Percentiles rank a stretch among this genome's conserved stretches.
These are phyloP conservation scores for Fusarium sterilihyphosum DNA, from an alignment of 2,329 filamentous ascomycete species.

Conservation along the genomic window DNA sequence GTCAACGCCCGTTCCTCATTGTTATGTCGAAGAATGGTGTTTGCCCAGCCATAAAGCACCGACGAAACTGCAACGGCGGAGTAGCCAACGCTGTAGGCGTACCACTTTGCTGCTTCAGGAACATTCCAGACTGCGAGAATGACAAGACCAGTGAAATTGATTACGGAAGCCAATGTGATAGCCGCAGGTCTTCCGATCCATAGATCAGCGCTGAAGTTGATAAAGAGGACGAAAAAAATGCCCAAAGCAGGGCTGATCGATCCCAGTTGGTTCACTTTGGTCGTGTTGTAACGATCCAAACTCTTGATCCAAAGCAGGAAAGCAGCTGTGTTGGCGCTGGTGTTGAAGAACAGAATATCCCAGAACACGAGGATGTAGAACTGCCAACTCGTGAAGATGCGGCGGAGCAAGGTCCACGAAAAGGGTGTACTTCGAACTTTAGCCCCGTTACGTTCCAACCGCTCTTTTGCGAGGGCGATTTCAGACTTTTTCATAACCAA, in stretches of 20 bases:
- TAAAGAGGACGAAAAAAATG: background rate
- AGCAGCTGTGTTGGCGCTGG: background rate
- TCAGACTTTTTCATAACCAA: background rate
- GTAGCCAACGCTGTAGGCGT: background rate
- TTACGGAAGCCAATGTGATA: background rate
- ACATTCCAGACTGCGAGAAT: background rate
- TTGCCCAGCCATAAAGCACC: background rate
- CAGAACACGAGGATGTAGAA: background rate
- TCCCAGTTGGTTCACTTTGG: background rate
- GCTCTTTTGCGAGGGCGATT: background rate
- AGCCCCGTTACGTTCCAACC: fast-evolving
- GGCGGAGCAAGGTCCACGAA: background rate
- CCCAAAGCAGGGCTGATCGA: background rate
- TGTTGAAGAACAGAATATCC: background rate
- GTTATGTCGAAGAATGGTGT: background rate
- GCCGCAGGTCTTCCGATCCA: background rate
- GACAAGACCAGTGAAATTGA: background rate
- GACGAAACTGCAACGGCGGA: background rate
- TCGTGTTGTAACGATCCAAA: background rate
- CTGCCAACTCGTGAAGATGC: background rate
- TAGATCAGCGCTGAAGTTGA: background rate
- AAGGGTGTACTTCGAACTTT: background rate
- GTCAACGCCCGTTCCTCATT: background rate
- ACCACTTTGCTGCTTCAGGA: background rate
- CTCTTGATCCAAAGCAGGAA: background rate